Conservation (phyloP, 768 basidiomycete species). For the Boletales sp. region DNA sequence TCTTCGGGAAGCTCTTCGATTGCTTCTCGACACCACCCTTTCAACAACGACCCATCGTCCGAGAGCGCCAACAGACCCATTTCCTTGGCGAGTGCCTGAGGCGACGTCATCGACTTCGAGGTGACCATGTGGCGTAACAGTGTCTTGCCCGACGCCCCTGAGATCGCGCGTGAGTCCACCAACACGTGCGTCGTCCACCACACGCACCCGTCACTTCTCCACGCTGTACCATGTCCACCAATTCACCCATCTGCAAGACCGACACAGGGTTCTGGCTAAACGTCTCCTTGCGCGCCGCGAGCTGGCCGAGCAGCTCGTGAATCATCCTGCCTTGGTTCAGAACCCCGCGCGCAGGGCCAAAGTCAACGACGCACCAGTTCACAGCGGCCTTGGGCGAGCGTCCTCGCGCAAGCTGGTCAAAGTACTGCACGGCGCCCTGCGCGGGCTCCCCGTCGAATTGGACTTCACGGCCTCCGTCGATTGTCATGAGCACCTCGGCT, state of each 20-base stretch:
- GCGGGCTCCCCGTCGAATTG: constrained; percentile 55
- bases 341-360: too few relatives aligned
- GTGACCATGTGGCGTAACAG: constrained; percentile 71
- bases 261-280: constrained; percentile 60
- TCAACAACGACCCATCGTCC: constrained; percentile 38
- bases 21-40: constrained; percentile 56
- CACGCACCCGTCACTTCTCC: constrained; percentile 64
- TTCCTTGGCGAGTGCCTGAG: constrained; percentile 44
- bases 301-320: constrained; percentile 81
- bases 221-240: constrained; percentile 72
- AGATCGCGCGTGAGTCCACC: neutral
- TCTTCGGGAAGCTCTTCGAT: constrained; percentile 66
- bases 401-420: constrained; percentile 58
- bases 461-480: constrained; percentile 66
- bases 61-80: constrained; percentile 45
- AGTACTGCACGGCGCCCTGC: constrained; percentile 68
- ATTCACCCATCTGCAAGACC: constrained; percentile 60
- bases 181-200: too few relatives aligned
- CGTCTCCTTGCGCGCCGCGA: constrained; percentile 55
- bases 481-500: constrained; percentile 67
- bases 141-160: constrained; percentile 76
- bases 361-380: constrained; percentile 62
- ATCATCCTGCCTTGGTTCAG: constrained; percentile 58
- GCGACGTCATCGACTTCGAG: constrained; percentile 34
- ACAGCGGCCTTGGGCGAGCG: constrained; percentile 68